Base-by-base conservation (phyloP, 345 rosid species). In the Aquilaria yunnanensis region DNA sequence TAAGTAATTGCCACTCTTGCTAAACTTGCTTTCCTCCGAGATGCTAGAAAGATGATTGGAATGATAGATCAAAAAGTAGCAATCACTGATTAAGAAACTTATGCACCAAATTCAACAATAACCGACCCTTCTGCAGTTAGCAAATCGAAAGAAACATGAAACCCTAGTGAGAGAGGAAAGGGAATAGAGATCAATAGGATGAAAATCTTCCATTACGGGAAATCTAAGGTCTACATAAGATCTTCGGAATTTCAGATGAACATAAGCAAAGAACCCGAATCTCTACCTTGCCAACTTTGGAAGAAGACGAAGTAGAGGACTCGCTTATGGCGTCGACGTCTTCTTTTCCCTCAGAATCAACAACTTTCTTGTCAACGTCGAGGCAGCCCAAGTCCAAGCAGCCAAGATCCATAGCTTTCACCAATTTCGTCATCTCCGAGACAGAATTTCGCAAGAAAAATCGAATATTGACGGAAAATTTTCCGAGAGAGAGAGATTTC, bases 381-480 rank as follows among this genome's bases (percentile, higher is more conserved):
- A 77, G 49, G 80, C 90, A 79, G 41, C 91, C 85, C 70, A 83
- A 57, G 66, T 89, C 91, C 71, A 85, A 71, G 73, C 92, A 85
- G 29, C 92, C 94, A 58, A 80, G 75, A 73, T 90, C 92, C 88
- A 90, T 85, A 59, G 72, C 64, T 41, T 64, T 16, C 32, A 61
- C 43, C 32, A 12, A 2, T 6, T 12, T 37, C 32, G 32, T 55
- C 37, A 14, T 30, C 13, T n/a, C 59, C n/a, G 33, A 31, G 59
- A 55, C 8, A 5, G 43, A 9, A 37, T 5, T 37, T 37, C 5
- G 43, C 43, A 37, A 37, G 43, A 9, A 37, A 7, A 50, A 12
- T 50, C 5, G 53, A 50, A 0, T 12, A 3, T 7, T 12, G 6
- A 6, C 23, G 13, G 30, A 31, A 32, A 12, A 16, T 3, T 8